Base-by-base conservation (phyloP, 2,329 filamentous ascomycete species). In the Trichoderma afroharzianum region DNA sequence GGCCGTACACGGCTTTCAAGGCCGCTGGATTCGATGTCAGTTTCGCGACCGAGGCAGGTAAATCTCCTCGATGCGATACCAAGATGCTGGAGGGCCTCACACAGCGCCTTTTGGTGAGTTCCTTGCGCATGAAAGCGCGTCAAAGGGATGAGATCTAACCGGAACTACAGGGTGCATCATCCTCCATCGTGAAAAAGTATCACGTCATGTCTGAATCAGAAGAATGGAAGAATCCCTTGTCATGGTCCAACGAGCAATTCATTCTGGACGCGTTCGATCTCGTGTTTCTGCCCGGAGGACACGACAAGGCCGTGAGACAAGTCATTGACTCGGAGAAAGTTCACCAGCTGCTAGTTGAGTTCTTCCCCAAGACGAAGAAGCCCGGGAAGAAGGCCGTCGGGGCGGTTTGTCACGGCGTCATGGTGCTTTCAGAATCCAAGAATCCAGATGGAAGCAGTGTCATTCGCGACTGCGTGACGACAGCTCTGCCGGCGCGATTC, bases 331-430 rank as follows among this genome's bases (percentile, higher is more conserved):
- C 84, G 4, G 73, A 79, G 2, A 73, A 76, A 7, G 81, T 86
- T 5, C 85, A 87, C 67, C 76, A 75, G 33, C 81, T 85, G 12
- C 75, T 88, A 4, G 80, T 79, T 2, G 78, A 79, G 18, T 87
- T 84, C 76, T 87, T 87, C 72, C 85, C 85, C 7, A 73, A 79
- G 70, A 86, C 85, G 0, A 79, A 77, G 67, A 85, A 83, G 74
- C 82, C 83, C 3, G 78, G 81, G 18, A 78, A 74, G 2, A 87
- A 86, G 73, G 80, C 79, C 4, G 77, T 87, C 28, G 85, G 81
- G 0, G 85, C 86, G 6, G 81, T 88, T 4, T 88, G 86, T 73
- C 86, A 88, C 75, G 86, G 86, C 53, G 84, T 87, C 63, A 83
- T 86, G 82, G 83, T 84, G 21, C 78, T 88, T 4, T 82, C 83